These are phyloP conservation scores for Erysimum cheiranthoides DNA, from an alignment of 345 rosid genomes.

Conservation along the genomic window DNA sequence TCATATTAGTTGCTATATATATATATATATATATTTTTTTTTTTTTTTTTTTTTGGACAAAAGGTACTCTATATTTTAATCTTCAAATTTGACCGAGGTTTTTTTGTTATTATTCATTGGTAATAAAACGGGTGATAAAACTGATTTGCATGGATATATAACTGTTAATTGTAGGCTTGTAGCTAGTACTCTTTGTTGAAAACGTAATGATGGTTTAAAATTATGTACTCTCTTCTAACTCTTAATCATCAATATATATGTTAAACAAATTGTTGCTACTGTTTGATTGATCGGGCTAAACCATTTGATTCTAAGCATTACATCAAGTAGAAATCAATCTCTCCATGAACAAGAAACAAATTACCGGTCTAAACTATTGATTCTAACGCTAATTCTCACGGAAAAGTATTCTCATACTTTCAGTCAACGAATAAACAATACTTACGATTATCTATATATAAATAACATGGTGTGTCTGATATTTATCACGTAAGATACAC, in stretches of 20 bases:
- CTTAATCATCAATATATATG: neutral
- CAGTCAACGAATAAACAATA: slow-evolving; percentile 21
- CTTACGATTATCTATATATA: neutral
- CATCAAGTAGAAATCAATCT: neutral
- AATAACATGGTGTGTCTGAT: slow-evolving; percentile 17
- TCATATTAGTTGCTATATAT: no score
- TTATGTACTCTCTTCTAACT: neutral
- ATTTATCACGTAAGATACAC: neutral
- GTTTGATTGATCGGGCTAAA: neutral
- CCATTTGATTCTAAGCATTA: neutral
- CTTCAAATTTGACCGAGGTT: neutral
- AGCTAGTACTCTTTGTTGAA: neutral
- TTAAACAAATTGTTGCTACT: neutral
- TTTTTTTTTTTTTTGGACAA: no score
- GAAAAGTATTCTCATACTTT: neutral
- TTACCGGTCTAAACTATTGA: neutral
- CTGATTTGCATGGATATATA: neutral
- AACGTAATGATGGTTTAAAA: neutral
- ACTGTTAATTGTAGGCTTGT: no score
- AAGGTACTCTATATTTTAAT: no score
- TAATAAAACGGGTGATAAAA: neutral
- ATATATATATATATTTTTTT: no score
- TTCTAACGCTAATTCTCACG: neutral
- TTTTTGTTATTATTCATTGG: neutral
- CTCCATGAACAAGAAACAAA: slow-evolving; percentile 2